A percentile compares a stretch with the other conserved stretches of the same genome.
These are phyloP conservation scores for Oldenlandia corymbosa DNA, from an alignment of 257 asterid genomes.

Conservation along the genomic window DNA sequence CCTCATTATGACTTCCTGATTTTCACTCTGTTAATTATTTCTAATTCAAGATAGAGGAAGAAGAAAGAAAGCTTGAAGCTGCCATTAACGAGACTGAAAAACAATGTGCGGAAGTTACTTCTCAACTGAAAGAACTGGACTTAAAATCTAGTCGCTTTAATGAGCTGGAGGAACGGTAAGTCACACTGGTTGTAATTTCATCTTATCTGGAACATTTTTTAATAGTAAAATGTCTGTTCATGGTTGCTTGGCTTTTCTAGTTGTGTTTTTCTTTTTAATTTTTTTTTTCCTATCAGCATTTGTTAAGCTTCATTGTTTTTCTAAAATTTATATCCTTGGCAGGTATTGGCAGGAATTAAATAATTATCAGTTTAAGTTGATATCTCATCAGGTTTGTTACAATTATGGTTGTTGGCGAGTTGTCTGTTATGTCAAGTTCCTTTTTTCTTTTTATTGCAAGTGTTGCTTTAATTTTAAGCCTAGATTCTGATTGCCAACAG, in stretches of 20 bases:
- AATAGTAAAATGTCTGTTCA: neutral
- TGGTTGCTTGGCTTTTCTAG: neutral
- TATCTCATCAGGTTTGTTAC: slow-evolving; percentile 76
- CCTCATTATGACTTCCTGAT: slow-evolving; percentile 1
- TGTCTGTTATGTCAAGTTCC: neutral
- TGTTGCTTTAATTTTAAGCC: slow-evolving; percentile 1
- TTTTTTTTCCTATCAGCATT: neutral
- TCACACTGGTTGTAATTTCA: slow-evolving; percentile 6
- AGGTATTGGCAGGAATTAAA: slow-evolving; percentile 97
- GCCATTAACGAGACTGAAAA: slow-evolving; percentile 94
- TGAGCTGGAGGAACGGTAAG: slow-evolving; percentile 94
- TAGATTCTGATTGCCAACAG: slow-evolving; percentile 33
- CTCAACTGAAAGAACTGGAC: slow-evolving; percentile 82
- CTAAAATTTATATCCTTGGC: slow-evolving; percentile 15
- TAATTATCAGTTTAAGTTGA: slow-evolving; percentile 84
- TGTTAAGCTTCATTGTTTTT: neutral
- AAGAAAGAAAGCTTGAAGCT: slow-evolving; percentile 91
- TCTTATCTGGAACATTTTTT: neutral
- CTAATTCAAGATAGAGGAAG: slow-evolving; percentile 82
- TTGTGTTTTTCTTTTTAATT: neutral
- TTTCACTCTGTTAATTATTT: neutral
- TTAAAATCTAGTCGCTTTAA: slow-evolving; percentile 82
- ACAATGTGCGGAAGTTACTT: slow-evolving; percentile 74
- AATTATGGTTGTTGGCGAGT: neutral
- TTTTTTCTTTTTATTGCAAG: neutral